Evolutionary conservation across 2,329 filamentous ascomycete genomes (phyloP).

Genomic region (Alternaria metachromatica): DNA sequence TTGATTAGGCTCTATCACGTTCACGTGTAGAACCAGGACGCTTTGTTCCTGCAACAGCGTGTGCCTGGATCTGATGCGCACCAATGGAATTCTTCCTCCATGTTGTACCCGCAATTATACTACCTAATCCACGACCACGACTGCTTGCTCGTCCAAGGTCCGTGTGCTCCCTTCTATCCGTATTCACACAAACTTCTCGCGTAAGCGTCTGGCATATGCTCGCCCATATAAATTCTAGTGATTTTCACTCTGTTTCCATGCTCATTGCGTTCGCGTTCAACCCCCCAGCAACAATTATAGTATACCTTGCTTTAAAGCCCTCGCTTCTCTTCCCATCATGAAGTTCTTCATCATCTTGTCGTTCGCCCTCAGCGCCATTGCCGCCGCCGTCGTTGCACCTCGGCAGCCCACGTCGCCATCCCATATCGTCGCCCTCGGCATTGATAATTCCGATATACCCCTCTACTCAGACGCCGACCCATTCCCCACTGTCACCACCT

Average conservation of each 20-base stretch:
- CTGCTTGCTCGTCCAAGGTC: constrained; percentile 4
- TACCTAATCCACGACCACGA: background rate
- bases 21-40: background rate
- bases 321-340: background rate
- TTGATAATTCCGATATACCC: background rate
- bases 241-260: background rate
- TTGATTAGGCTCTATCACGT: background rate
- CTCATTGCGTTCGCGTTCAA: background rate
- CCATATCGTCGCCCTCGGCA: background rate
- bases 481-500: background rate
- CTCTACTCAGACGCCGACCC: background rate
- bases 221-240: background rate
- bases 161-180: background rate
- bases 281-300: background rate
- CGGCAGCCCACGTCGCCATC: background rate
- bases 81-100: background rate
- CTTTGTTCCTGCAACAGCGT: background rate
- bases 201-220: background rate
- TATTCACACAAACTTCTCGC: background rate
- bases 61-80: background rate
- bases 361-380: background rate
- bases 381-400: background rate
- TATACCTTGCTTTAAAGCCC: background rate
- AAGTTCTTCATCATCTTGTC: background rate
- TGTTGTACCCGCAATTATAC: background rate